A percentile compares a stretch with the other conserved stretches of the same genome.
These are phyloP conservation scores for Tylopilus rubrobrunneus DNA, from an alignment of 768 basidiomycete genomes.

Conservation along the genomic window DNA sequence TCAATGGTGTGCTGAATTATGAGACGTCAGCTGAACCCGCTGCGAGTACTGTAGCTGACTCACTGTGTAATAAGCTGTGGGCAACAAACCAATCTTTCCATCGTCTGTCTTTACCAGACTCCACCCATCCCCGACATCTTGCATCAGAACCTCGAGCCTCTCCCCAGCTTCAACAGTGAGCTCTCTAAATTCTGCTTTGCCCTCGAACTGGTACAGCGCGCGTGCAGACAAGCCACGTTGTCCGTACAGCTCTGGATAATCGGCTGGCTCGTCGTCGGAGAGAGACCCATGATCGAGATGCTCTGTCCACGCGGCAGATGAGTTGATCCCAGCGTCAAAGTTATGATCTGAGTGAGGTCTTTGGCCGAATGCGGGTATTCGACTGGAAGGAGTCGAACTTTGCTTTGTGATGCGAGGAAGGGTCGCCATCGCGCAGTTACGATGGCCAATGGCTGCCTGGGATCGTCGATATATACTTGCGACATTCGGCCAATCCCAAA, in stretches of 20 bases:
- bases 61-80: slow-evolving; percentile 71
- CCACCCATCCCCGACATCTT: slow-evolving; percentile 76
- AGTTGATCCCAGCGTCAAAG: slow-evolving; percentile 77
- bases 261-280: slow-evolving; percentile 50
- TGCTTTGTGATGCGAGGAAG: slow-evolving; percentile 33
- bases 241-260: slow-evolving; percentile 32
- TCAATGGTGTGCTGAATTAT: slow-evolving; percentile 57
- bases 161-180: slow-evolving; percentile 67
- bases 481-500: neutral
- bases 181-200: slow-evolving; percentile 72
- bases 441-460: neutral
- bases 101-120: slow-evolving; percentile 58
- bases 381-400: slow-evolving; percentile 11
- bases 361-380: slow-evolving; percentile 20
- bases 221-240: slow-evolving; percentile 50
- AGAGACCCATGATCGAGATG: slow-evolving; percentile 45
- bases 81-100: slow-evolving; percentile 67
- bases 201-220: slow-evolving; percentile 71
- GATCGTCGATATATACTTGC: neutral
- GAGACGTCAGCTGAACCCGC: neutral
- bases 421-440: slow-evolving; percentile 31
- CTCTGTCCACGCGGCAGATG: slow-evolving; percentile 75
- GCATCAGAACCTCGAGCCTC: slow-evolving; percentile 64
- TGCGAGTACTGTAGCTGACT: slow-evolving; percentile 17
- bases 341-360: slow-evolving; percentile 33